These are phyloP conservation scores for Rosa chinensis DNA, from an alignment of 306 rosid species.

Conservation along the genomic window DNA sequence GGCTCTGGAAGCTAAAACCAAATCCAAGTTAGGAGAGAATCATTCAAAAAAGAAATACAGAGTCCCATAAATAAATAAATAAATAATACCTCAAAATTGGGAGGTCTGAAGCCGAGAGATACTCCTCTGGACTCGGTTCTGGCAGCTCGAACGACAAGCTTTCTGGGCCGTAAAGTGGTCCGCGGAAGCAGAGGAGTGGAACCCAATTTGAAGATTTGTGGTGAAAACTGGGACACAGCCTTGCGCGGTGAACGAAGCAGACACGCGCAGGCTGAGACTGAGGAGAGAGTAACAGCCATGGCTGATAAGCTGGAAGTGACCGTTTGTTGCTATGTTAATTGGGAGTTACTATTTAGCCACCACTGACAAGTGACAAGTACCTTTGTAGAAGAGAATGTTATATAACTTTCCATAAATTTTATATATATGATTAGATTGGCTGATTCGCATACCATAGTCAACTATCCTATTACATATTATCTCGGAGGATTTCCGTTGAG, in stretches of 20 bases:
- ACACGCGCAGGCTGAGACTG: slow-evolving; percentile 26
- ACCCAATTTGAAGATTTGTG: slow-evolving; percentile 37
- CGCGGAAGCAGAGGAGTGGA: slow-evolving; percentile 36
- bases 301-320: slow-evolving; percentile 1
- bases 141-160: slow-evolving; percentile 54
- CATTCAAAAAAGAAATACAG: background rate
- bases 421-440: no score
- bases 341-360: no score
- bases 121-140: slow-evolving; percentile 60
- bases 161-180: slow-evolving; percentile 31
- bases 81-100: slow-evolving; percentile 66
- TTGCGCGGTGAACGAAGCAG: slow-evolving; percentile 27
- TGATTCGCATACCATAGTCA: no score
- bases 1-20: slow-evolving; percentile 83
- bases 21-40: background rate
- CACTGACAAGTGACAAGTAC: no score
- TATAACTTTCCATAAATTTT: no score
- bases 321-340: background rate
- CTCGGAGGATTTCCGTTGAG: no score
- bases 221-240: slow-evolving; percentile 12
- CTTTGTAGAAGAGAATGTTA: no score
- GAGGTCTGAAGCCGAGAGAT: slow-evolving; percentile 76
- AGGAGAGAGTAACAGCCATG: slow-evolving; percentile 27
- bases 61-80: background rate
- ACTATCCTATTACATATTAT: no score